These are phyloP conservation scores for Anthoceros angustus DNA, from an alignment of 225 moss, liverwort and hornwort species.

Conservation along the genomic window DNA sequence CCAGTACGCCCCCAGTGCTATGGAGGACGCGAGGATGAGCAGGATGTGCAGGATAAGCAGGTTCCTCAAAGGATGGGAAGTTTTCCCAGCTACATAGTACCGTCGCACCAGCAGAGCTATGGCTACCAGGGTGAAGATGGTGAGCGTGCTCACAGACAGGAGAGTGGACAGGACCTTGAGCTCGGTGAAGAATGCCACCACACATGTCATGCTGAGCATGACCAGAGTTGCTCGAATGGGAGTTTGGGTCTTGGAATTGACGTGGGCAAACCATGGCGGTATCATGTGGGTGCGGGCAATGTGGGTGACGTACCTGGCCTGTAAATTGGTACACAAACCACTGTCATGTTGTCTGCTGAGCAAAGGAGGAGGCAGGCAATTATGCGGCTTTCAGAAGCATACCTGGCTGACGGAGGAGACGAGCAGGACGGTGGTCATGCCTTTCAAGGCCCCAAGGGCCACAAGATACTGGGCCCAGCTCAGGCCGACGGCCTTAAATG, in stretches of 20 bases:
- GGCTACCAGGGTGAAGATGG: slow-evolving; percentile 35
- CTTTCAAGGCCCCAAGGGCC: slow-evolving; percentile 64
- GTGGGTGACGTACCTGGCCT: slow-evolving; percentile 75
- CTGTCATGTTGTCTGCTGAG: not conserved
- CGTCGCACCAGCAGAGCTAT: slow-evolving; percentile 30
- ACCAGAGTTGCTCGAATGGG: slow-evolving; percentile 37
- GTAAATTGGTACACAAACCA: not conserved
- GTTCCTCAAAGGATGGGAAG: slow-evolving; percentile 8
- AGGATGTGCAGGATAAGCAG: slow-evolving; percentile 14
- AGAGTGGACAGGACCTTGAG: slow-evolving; percentile 47
- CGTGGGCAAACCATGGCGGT: slow-evolving; percentile 57
- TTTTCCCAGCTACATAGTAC: slow-evolving; percentile 47
- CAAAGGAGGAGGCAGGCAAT: not conserved
- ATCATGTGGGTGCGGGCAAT: slow-evolving; percentile 64
- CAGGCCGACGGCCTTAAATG: slow-evolving; percentile 50
- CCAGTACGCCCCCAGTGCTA: slow-evolving; percentile 41
- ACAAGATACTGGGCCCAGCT: slow-evolving; percentile 74
- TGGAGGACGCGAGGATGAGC: slow-evolving; percentile 27
- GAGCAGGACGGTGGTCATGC: slow-evolving; percentile 59
- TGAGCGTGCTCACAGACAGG: slow-evolving; percentile 65
- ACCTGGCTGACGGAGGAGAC: slow-evolving; percentile 30
- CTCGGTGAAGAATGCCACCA: slow-evolving; percentile 52
- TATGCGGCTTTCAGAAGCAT: not conserved
- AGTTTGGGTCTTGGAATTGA: slow-evolving; percentile 37
- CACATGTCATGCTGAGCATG: slow-evolving; percentile 26